Evolutionary conservation across 2,329 filamentous ascomycete genomes (phyloP).

Genomic region (Xylaria sp.): DNA sequence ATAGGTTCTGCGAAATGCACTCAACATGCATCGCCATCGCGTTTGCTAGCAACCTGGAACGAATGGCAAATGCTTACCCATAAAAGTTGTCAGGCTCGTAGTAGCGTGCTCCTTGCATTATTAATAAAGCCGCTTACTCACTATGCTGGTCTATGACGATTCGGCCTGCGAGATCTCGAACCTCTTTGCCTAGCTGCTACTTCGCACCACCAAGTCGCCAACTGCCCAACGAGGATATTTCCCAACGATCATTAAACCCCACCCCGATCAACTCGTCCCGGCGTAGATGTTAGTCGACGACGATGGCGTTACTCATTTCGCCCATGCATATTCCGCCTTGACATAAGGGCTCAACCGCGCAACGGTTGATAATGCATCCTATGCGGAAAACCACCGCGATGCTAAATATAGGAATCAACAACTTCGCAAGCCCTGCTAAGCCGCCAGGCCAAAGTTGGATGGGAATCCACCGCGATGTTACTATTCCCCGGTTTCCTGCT

Average conservation of each 20-base stretch:
- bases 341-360: not conserved
- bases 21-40: not conserved
- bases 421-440: not conserved
- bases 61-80: too few species aligned
- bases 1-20: too few species aligned
- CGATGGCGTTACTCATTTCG: not conserved
- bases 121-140: too few species aligned
- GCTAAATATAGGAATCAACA: not conserved
- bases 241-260: not conserved
- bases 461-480: conserved; percentile 12
- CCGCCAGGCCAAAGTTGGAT: conserved; percentile 2
- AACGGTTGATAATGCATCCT: not conserved
- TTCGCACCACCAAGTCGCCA: not conserved
- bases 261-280: not conserved
- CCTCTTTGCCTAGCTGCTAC: too few species aligned
- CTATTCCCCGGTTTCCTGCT: conserved; percentile 10
- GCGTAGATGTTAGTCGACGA: not conserved
- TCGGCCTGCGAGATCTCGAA: too few species aligned
- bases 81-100: too few species aligned
- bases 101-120: too few species aligned
- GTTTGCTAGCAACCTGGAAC: not conserved
- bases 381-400: not conserved
- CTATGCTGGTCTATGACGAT: too few species aligned
- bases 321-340: not conserved
- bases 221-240: not conserved